Evolutionary conservation across 306 rosid genomes (phyloP), one percentile per base, ranked within the genome.

Genomic region (Chamaecrista fasciculata): DNA sequence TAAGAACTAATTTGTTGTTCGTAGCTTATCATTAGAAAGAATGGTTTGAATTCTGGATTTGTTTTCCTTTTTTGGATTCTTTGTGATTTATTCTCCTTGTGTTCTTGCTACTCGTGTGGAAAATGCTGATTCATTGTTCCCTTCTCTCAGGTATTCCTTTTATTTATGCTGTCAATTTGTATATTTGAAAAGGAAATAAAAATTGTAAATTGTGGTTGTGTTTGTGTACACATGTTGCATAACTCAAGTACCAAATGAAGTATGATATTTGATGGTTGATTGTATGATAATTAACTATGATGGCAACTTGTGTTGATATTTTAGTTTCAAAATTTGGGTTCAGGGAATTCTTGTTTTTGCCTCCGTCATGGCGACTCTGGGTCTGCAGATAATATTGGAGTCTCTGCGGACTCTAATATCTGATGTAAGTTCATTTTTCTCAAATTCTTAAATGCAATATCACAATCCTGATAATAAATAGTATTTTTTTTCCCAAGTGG

Each of bases 291-390:
- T 31, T 24, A 11, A 44, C n/a, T 0, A 5, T 25, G 69, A 24
- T 12, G 4, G 28, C 11, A 43, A 66, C 56, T 49, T 34, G 48
- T 37, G 39, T 61, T 75, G 59, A 71, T 14, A 63, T 48, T 48
- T 72, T n/a, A 43, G 16, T 25, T 57, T 77, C 64, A 62, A 64
- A 76, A 49, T 55, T 62, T 49, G 9, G 8, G 28, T 80, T 75
- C 86, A 94, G 99, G 99, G 99, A 53, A 95, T 95, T 69, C 97
- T 95, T 67, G 99, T 95, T 72, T 95, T 95, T 79, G 99, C 99
- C 68, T 95, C 99, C 67, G 99, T 95, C 68, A 95, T 95, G 99
- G 99, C 97, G 16, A 95, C 99, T 21, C 84, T 95, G 19, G 99
- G 99, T 62, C 87, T 95, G 82, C 99, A 95, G 79, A 95, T 95